Evolutionary conservation across 306 rosid species (phyloP).

Genomic region (Inga leiocalycina): DNA sequence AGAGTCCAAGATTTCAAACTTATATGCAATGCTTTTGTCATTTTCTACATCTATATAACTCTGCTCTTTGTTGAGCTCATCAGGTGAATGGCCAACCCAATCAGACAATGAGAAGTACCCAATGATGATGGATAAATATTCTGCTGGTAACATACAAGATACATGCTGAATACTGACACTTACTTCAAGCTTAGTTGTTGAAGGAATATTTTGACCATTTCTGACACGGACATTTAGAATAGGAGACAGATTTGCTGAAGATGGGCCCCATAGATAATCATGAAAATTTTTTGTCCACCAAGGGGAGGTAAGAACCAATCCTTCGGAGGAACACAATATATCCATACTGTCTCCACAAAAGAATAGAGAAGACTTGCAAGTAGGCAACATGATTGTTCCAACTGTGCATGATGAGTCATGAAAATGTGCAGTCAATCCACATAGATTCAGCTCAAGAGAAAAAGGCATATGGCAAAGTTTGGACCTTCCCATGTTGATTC

Average conservation of each 20-base stretch:
- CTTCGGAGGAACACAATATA: constrained; percentile 67
- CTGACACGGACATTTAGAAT: constrained; percentile 73
- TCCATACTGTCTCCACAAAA: constrained; percentile 63
- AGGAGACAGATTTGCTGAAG: constrained; percentile 65
- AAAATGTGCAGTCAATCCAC: constrained; percentile 68
- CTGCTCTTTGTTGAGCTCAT: constrained; percentile 38
- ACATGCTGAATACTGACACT: constrained; percentile 81
- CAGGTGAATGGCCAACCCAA: constrained; percentile 64
- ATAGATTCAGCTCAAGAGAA: constrained; percentile 54
- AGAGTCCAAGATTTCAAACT: constrained; percentile 86
- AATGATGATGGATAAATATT: constrained; percentile 78
- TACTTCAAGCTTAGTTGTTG: constrained; percentile 58
- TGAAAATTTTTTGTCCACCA: constrained; percentile 61
- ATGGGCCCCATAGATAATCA: constrained; percentile 88
- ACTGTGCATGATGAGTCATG: constrained; percentile 84
- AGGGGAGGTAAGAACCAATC: constrained; percentile 71
- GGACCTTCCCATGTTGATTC: constrained; percentile 33
- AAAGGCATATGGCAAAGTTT: constrained; percentile 40
- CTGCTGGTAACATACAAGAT: constrained; percentile 82
- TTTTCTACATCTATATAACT: constrained; percentile 41
- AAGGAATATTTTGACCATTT: constrained; percentile 44
- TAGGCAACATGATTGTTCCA: constrained; percentile 66
- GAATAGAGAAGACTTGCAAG: constrained; percentile 56
- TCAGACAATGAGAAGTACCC: constrained; percentile 86
- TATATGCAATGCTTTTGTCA: constrained; percentile 54